A percentile compares a stretch with the other conserved stretches of the same genome.
These are phyloP conservation scores for Penicillium parvum DNA, from an alignment of 495 filamentous ascomycete species.

Conservation along the genomic window DNA sequence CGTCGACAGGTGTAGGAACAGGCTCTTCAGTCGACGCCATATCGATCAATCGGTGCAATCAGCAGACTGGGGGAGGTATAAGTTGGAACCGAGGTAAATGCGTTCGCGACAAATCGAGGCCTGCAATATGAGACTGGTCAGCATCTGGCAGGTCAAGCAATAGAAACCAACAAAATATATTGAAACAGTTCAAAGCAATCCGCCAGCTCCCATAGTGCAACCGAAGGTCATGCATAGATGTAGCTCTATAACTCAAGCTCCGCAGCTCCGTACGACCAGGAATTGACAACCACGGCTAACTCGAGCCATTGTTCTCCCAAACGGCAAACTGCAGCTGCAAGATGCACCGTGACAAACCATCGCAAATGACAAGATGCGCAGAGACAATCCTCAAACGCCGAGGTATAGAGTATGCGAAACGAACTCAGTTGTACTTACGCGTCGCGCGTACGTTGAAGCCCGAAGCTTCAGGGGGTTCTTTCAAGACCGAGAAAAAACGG, in stretches of 20 bases:
- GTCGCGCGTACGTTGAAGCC: slow-evolving; percentile 7
- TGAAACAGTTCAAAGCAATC: not conserved
- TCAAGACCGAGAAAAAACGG: not conserved
- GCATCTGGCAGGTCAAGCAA: not conserved
- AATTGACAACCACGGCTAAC: slow-evolving; percentile 6
- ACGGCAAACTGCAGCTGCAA: not conserved
- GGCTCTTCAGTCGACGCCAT: slow-evolving; percentile 43
- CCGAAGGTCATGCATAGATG: not conserved
- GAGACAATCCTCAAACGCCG: not conserved
- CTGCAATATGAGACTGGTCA: slow-evolving; percentile 4
- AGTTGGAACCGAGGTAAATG: not conserved
- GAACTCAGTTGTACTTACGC: slow-evolving; percentile 19
- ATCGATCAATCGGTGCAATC: slow-evolving; percentile 7
- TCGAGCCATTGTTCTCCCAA: not conserved
- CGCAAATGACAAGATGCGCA: not conserved
- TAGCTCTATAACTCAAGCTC: slow-evolving; percentile 1
- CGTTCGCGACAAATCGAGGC: not conserved
- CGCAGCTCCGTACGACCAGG: slow-evolving; percentile 5
- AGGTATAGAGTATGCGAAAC: not conserved
- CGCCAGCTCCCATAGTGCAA: not conserved
- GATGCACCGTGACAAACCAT: not conserved
- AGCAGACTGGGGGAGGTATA: slow-evolving; percentile 1
- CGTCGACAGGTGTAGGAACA: slow-evolving; percentile 23
- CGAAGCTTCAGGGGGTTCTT: slow-evolving; percentile 16
- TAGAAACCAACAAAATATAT: not conserved